Conservation (phyloP, 495 filamentous ascomycete genomes). For the Bryoglossum gracile region DNA sequence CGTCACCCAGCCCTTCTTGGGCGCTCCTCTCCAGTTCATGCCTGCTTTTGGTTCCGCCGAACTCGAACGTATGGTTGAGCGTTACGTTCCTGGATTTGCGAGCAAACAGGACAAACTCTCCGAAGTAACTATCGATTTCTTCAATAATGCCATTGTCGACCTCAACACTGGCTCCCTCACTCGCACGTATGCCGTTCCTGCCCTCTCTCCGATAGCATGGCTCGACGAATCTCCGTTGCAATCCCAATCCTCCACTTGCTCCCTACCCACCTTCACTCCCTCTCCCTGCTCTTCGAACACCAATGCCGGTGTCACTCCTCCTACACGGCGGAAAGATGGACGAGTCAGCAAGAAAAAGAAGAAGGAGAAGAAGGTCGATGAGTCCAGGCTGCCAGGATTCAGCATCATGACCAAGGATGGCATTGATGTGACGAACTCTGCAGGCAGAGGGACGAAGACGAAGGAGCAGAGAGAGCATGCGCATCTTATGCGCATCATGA, state of each 20-base stretch:
- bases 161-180: constrained; percentile 27
- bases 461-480: constrained; percentile 55
- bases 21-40: constrained; percentile 44
- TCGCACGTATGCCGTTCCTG: constrained; percentile 16
- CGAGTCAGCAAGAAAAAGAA: constrained; percentile 23
- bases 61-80: constrained; percentile 45
- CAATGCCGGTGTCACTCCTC: constrained; percentile 12
- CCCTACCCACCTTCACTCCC: constrained; percentile 19
- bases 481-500: constrained; percentile 50
- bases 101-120: constrained; percentile 46
- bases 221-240: constrained; percentile 16
- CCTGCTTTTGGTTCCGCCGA: constrained; percentile 45
- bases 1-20: constrained; percentile 36
- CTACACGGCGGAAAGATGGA: constrained; percentile 10
- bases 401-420: constrained; percentile 53
- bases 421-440: constrained; percentile 46
- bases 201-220: neutral
- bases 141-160: constrained; percentile 35
- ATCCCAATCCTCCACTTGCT: constrained; percentile 14
- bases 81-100: constrained; percentile 40
- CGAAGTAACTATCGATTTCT: constrained; percentile 47
- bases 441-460: constrained; percentile 50
- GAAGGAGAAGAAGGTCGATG: constrained; percentile 19
- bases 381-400: constrained; percentile 43
- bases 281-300: constrained; percentile 15